phyloP scores from a whole-genome alignment of 305 asterid genomes.

The Solanum hybrid region DNA sequence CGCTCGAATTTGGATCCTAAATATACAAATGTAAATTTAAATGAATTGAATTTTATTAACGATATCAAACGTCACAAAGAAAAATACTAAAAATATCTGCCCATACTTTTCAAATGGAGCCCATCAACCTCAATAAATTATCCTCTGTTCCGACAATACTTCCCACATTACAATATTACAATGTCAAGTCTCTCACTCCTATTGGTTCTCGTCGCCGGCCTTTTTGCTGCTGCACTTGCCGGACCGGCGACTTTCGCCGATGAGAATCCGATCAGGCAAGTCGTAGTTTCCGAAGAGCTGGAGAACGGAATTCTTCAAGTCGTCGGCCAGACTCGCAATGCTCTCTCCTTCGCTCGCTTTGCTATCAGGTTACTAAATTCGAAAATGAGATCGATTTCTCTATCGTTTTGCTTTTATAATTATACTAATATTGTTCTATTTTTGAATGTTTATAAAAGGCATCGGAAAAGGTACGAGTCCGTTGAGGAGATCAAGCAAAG shows the following conservation, averaged over 20 bases:
- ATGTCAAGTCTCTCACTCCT: slow-evolving; percentile 39
- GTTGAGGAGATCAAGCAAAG: slow-evolving; percentile 66
- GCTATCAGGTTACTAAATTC: slow-evolving; percentile 45
- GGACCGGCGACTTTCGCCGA: slow-evolving; percentile 21
- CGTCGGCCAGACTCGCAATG: slow-evolving; percentile 61
- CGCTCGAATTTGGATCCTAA: not conserved
- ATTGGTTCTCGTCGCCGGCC: slow-evolving; percentile 16
- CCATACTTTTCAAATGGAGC: not conserved
- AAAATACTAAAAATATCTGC: not conserved
- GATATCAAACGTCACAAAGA: not conserved
- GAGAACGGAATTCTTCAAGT: slow-evolving; percentile 40
- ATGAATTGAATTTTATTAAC: too few relatives aligned
- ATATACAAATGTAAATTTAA: too few relatives aligned
- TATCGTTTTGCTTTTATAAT: not conserved
- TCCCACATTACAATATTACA: not conserved
- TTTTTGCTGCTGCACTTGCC: slow-evolving; percentile 30
- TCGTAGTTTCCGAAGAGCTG: slow-evolving; percentile 53
- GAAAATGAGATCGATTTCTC: not conserved
- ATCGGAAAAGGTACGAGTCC: slow-evolving; percentile 57
- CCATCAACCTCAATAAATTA: not conserved
- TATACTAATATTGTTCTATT: not conserved
- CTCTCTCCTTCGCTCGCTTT: slow-evolving; percentile 71
- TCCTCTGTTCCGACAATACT: not conserved
- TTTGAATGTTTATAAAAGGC: slow-evolving; percentile 32
- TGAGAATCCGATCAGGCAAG: slow-evolving; percentile 76